Base-by-base conservation (phyloP, 177 flowering plant genomes). In the Vitis hybrid region DNA sequence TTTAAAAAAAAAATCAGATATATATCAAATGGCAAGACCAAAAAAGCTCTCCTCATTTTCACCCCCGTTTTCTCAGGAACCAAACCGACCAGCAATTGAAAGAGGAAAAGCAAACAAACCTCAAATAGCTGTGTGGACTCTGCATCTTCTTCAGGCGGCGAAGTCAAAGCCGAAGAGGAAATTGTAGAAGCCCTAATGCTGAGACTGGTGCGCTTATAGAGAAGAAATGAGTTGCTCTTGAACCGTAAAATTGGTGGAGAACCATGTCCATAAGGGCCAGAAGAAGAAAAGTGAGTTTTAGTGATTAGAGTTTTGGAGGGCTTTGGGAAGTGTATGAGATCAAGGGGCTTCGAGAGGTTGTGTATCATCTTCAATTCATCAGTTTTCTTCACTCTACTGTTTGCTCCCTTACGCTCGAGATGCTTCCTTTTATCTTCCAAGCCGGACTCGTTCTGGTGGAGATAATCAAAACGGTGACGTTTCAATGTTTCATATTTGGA, bases 121-220 rank as follows among this genome's bases (percentile, higher is more conserved):
- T 84, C 81, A 60, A 84, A 84, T 27, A 84, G 70, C 73, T 65
- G 74, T 71, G 72, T 65, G 2, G 87, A 80, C 70, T 80, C 85
- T 48, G 69, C 57, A 49, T 81, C 82, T 58, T 76, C 78, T 40
- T 69, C 80, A 2, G 73, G 58, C 15, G 74, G 9, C 24, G 62
- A 57, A 56, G 40, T 52, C 52, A 65, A n/a, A 65, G 12, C 73
- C 24, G 76, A 67, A 75, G 58, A 59, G 16, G 83, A 76, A 67
- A 56, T 67, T 50, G 56, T 52, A 54, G 48, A 69, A 56, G 70
- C 65, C 30, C 21, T 65, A 50, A 72, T 56, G 2, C 11, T 62
- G 70, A 68, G 70, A 24, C 24, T 70, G 50, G n/a, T 66, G 50
- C 11, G 71, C 10, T 27, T 40, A 18, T 15, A 1, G 13, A 60